Percentiles rank a stretch among this genome's conserved stretches.
Conservation (phyloP, 2,329 filamentous ascomycete genomes). For the Trichoderma sp. region DNA sequence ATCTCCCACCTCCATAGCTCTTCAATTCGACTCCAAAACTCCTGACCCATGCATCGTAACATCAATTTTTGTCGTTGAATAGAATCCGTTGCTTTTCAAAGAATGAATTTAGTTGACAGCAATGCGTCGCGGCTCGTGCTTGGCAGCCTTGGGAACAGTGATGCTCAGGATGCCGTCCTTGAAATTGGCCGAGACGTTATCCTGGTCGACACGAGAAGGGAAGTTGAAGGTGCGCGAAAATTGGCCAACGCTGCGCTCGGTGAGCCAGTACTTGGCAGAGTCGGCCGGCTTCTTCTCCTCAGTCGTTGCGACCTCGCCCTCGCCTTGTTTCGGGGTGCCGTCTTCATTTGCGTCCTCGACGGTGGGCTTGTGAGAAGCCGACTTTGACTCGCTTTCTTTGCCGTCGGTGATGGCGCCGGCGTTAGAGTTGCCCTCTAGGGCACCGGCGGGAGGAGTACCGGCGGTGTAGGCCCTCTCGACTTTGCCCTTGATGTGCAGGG, state of each 20-base stretch:
- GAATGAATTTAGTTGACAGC: conserved; percentile 32
- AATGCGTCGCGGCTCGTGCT: conserved; percentile 34
- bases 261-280: conserved; percentile 64
- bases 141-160: conserved; percentile 50
- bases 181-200: conserved; percentile 59
- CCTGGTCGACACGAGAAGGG: conserved; percentile 60
- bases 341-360: not conserved
- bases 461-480: conserved; percentile 60
- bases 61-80: not conserved
- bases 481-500: conserved; percentile 66
- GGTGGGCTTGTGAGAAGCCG: not conserved
- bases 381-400: conserved; percentile 24
- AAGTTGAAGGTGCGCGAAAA: conserved; percentile 68
- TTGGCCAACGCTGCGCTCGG: conserved; percentile 62
- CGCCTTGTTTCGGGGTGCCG: conserved; percentile 49
- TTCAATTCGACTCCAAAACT: not conserved
- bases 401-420: conserved; percentile 40
- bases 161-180: conserved; percentile 64
- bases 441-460: conserved; percentile 46
- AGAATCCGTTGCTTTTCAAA: not conserved
- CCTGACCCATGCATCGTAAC: not conserved
- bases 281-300: conserved; percentile 22
- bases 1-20: not conserved
- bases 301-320: conserved; percentile 30
- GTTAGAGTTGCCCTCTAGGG: conserved; percentile 23